These are phyloP conservation scores for Neonectria ditissima DNA, from an alignment of 2,329 filamentous ascomycete genomes.

Conservation along the genomic window DNA sequence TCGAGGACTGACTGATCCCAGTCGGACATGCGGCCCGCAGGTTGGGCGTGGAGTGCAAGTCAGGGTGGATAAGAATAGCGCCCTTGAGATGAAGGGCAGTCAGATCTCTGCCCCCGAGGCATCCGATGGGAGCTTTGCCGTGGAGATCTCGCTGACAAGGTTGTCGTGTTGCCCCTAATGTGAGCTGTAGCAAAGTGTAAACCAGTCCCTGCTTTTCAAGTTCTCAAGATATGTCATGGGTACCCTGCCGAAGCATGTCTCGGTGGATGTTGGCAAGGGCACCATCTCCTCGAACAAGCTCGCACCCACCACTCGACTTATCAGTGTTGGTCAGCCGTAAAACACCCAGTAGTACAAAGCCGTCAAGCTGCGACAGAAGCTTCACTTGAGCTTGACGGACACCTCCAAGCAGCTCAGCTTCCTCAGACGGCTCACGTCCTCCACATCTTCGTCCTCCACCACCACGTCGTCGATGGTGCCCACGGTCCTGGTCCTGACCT, in stretches of 20 bases:
- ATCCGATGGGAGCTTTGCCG: neutral
- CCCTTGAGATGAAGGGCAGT: neutral
- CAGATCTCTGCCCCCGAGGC: neutral
- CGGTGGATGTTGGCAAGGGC: slow-evolving; percentile 11
- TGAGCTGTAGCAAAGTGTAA: neutral
- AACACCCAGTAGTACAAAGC: neutral
- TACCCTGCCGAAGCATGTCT: neutral
- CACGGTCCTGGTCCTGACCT: slow-evolving; percentile 71
- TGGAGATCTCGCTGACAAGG: slow-evolving; percentile 1
- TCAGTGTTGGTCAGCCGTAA: slow-evolving; percentile 6
- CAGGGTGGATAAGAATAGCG: neutral
- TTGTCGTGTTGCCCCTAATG: neutral
- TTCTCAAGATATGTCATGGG: slow-evolving; percentile 3
- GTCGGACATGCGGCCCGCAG: neutral
- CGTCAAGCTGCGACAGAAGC: neutral
- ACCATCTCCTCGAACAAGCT: neutral
- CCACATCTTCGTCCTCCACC: slow-evolving; percentile 52
- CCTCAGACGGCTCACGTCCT: slow-evolving; percentile 57
- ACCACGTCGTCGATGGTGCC: slow-evolving; percentile 76
- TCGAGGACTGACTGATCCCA: neutral
- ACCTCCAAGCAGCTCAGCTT: slow-evolving; percentile 65
- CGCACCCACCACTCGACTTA: neutral
- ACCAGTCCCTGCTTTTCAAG: neutral
- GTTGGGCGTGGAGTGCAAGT: neutral
- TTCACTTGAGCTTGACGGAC: slow-evolving; percentile 59